Percentiles rank a stretch among this genome's conserved stretches.
Conservation (phyloP, 2,329 filamentous ascomycete genomes). For the Cladosporium sp. region DNA sequence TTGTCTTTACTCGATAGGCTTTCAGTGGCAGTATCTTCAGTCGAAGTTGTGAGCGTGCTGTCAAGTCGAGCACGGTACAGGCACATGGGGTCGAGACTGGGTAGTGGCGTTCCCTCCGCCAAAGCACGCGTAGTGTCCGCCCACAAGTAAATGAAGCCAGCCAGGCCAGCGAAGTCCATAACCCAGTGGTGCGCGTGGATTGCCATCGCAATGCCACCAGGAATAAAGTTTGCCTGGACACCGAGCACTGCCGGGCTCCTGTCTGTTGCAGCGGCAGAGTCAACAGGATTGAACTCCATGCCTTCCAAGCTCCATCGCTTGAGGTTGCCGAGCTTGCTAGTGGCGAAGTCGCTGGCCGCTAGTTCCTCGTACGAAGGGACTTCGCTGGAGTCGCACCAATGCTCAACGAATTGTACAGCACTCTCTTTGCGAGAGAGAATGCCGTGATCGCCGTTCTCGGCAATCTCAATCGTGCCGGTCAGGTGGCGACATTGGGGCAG, state of each 20-base stretch:
- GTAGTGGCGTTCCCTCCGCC: conserved; percentile 1
- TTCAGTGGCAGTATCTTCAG: not conserved
- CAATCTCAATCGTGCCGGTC: not conserved
- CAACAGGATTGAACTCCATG: not conserved
- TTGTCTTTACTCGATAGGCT: not conserved
- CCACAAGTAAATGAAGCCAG: conserved; percentile 22
- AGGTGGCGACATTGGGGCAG: not conserved
- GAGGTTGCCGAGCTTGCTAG: not conserved
- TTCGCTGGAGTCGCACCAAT: not conserved
- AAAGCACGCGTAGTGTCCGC: not conserved
- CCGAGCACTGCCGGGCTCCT: conserved; percentile 22
- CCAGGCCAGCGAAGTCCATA: conserved; percentile 23
- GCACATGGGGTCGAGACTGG: not conserved
- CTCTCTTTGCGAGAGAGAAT: not conserved
- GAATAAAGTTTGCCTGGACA: conserved; percentile 26
- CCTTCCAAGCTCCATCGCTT: not conserved
- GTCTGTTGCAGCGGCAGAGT: conserved; percentile 7
- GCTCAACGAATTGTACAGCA: not conserved
- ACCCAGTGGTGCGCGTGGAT: conserved; percentile 27
- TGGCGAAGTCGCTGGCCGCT: not conserved
- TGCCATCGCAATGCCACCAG: conserved; percentile 24
- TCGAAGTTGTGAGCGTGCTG: not conserved
- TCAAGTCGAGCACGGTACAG: not conserved
- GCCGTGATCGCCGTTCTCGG: not conserved
- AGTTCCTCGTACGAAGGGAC: not conserved